Evolutionary conservation across 305 asterid species (phyloP), one percentile per base, ranked within the genome.

Genomic region (Fraxinus velutina): DNA sequence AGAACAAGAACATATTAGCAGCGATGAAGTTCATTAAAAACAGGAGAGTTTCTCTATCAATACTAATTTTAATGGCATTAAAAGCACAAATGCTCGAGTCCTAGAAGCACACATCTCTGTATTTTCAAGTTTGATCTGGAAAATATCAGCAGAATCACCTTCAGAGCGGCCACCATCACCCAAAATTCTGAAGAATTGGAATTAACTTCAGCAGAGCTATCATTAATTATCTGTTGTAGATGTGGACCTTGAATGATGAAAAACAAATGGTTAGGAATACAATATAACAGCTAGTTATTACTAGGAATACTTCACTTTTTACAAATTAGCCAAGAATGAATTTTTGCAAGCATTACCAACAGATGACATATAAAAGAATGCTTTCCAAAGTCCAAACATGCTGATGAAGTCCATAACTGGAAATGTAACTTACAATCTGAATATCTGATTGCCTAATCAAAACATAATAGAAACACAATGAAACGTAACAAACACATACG

Each of bases 111-210:
- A 76, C 4, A 8, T 33, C n/a, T 39, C n/a, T 39, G 52, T 2
- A 32, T 24, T 68, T 74, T 47, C n/a, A 57, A 32, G 57, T 21
- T 39, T 70, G 82, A 66, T 55, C 75, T 64, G 76, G 29, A 47
- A 78, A 50, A 8, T 36, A 12, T 44, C 19, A 5, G 32, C 9
- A n/a, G 24, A 72, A 76, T 80, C 81, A 93, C 99, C 99, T 92
- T 91, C 47, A 96, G 86, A 79, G 99, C 96, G 70, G 97, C 97
- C 86, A 94, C 95, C 90, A 92, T 84, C 82, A 96, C 94, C 99
- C 98, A 96, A 90, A 92, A 96, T 55, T 91, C 97, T 10, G 97
- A 92, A 75, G 98, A 93, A 81, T 81, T 87, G 85, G 92, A 91
- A 86, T 89, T 84, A 72, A 93, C 97, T 82, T 92, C 95, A 76